Evolutionary conservation across 2,329 filamentous ascomycete genomes (phyloP).

Genomic region (Ambrosiella beaveri): DNA sequence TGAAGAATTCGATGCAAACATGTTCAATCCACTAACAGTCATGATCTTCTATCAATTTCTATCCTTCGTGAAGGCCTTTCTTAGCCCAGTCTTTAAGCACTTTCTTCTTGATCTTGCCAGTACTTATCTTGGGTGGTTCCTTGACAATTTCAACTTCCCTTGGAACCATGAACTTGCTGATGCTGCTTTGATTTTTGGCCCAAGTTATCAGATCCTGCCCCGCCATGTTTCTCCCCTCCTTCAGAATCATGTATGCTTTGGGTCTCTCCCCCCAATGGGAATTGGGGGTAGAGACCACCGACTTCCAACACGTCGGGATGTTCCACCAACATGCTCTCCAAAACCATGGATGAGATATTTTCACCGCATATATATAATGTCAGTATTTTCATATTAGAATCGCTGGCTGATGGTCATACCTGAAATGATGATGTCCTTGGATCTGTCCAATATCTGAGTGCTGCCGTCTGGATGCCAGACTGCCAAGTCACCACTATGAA

Average conservation of each 20-base stretch:
- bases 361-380: conserved; percentile 50
- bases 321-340: conserved; percentile 76
- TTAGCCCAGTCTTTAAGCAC: conserved; percentile 74
- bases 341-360: conserved; percentile 86
- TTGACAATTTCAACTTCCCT: conserved; percentile 57
- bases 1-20: neutral
- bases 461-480: conserved; percentile 86
- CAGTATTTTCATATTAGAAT: neutral
- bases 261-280: conserved; percentile 92
- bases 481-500: conserved; percentile 82
- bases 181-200: conserved; percentile 64
- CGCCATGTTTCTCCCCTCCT: conserved; percentile 39
- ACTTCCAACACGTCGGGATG: conserved; percentile 84
- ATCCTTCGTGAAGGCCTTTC: conserved; percentile 7
- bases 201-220: conserved; percentile 60
- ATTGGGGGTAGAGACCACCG: conserved; percentile 73
- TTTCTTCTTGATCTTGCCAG: conserved; percentile 94
- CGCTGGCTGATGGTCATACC: conserved; percentile 31
- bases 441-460: conserved; percentile 79
- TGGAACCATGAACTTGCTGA: conserved; percentile 81
- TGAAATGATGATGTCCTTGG: conserved; percentile 97
- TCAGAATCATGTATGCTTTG: conserved; percentile 79
- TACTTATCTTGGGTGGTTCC: conserved; percentile 91
- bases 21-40: neutral
- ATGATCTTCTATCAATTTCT: neutral